phyloP scores from a whole-genome alignment of 352 stramenopile genomes.

The Pythium apleroticum region DNA sequence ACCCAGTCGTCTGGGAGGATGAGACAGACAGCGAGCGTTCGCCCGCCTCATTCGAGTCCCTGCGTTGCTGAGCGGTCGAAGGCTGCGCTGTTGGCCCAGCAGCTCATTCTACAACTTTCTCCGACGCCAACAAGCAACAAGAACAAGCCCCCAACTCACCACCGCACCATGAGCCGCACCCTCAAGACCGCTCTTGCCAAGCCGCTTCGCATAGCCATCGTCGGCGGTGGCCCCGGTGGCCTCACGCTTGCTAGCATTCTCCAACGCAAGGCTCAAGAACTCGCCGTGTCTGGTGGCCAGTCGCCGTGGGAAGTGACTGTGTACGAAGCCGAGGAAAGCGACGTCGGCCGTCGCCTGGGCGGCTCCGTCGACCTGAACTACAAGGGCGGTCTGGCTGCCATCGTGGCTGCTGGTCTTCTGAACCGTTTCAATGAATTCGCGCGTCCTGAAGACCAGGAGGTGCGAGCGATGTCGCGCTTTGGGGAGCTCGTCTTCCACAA shows the following conservation, averaged over 20 bases:
- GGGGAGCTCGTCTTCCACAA: slow-evolving; percentile 14
- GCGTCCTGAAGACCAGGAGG: slow-evolving; percentile 20
- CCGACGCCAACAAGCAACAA: background rate
- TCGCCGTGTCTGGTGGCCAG: background rate
- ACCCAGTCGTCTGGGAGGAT: too few relatives aligned
- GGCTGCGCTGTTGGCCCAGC: too few relatives aligned
- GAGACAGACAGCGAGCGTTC: too few relatives aligned
- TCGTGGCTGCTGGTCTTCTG: slow-evolving; percentile 11
- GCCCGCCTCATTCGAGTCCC: too few relatives aligned
- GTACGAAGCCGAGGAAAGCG: slow-evolving; percentile 19
- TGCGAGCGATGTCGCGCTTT: slow-evolving; percentile 11
- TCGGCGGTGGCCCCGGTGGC: slow-evolving; percentile 19
- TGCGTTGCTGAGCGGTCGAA: too few relatives aligned
- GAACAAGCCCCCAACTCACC: too few relatives aligned
- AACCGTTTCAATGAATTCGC: slow-evolving; percentile 16
- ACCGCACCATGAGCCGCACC: too few relatives aligned
- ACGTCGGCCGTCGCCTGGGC: slow-evolving; percentile 7
- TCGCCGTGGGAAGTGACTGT: slow-evolving; percentile 8
- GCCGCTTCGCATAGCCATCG: slow-evolving; percentile 16
- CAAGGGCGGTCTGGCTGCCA: slow-evolving; percentile 12
- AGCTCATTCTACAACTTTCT: background rate
- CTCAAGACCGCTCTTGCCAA: too few relatives aligned
- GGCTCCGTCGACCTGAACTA: slow-evolving; percentile 23
- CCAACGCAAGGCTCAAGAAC: slow-evolving; percentile 12
- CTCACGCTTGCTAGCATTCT: slow-evolving; percentile 27